Conservation (phyloP, 2,329 filamentous ascomycete species). For the Pseudogymnoascus sp. region DNA sequence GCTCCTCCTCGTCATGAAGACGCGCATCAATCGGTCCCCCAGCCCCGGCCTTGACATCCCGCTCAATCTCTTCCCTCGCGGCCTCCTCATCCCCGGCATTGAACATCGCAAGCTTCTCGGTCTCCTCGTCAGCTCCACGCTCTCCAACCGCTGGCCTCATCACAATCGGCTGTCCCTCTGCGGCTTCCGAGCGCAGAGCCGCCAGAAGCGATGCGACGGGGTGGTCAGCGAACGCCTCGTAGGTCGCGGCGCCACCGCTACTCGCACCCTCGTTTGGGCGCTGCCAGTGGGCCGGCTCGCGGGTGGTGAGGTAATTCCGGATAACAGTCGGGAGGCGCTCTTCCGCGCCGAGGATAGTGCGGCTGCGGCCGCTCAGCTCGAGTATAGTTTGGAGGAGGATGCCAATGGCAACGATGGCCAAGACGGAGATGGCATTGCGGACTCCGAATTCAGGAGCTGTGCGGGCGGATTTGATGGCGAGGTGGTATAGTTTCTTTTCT, state of each 20-base stretch:
- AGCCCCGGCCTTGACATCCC: neutral
- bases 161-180: conserved; percentile 2
- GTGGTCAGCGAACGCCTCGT: neutral
- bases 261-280: neutral
- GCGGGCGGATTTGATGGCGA: neutral
- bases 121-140: neutral
- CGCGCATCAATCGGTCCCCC: conserved; percentile 15
- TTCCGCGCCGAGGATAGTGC: conserved; percentile 19
- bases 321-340: conserved; percentile 13
- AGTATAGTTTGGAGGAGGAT: conserved; percentile 24
- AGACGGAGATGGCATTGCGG: conserved; percentile 16
- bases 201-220: conserved; percentile 4
- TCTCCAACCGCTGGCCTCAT: neutral
- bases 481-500: conserved; percentile 4
- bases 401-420: conserved; percentile 17
- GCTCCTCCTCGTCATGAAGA: conserved; percentile 20
- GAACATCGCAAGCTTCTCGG: conserved; percentile 10
- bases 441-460: neutral
- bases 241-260: neutral
- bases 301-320: neutral
- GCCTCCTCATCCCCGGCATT: conserved; percentile 11
- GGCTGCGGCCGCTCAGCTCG: conserved; percentile 23
- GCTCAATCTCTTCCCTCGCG: conserved; percentile 11
- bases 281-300: neutral
- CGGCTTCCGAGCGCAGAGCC: neutral